Conservation (phyloP, 768 basidiomycete species). For the Naganishia antarctica region DNA sequence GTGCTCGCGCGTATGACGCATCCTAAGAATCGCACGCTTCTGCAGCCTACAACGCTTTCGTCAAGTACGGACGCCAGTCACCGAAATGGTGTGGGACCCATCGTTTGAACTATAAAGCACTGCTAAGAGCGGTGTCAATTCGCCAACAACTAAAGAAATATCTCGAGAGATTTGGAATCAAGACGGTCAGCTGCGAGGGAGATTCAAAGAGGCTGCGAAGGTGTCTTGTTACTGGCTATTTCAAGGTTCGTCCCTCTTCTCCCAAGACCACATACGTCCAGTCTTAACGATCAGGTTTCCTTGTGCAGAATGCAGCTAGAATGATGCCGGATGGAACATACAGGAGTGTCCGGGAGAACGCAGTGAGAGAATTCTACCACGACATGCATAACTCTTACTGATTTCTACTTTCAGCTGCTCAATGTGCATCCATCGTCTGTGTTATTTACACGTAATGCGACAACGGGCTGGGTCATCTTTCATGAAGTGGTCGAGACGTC, state of each 20-base stretch:
- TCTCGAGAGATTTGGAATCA: conserved; percentile 80
- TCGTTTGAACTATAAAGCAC: conserved; percentile 84
- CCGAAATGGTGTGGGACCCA: conserved; percentile 90
- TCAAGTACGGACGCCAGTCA: conserved; percentile 65
- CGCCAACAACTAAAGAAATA: conserved; percentile 93
- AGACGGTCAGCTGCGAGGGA: conserved; percentile 79
- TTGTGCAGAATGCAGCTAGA: conserved; percentile 70
- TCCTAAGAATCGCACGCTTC: not conserved
- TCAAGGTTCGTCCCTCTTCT: conserved; percentile 49
- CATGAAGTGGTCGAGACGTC: conserved; percentile 97
- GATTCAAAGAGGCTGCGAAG: conserved; percentile 75
- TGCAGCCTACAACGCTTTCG: conserved; percentile 88
- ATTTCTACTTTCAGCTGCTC: conserved; percentile 57
- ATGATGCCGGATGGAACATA: conserved; percentile 93
- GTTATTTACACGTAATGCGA: conserved; percentile 83
- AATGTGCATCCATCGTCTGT: conserved; percentile 92
- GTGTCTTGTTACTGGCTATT: conserved; percentile 88
- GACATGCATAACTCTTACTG: not conserved
- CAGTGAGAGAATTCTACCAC: conserved; percentile 54
- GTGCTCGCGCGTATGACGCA: not conserved
- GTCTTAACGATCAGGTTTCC: too few relatives aligned
- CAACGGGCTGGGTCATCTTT: conserved; percentile 86
- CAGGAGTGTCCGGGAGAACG: conserved; percentile 76
- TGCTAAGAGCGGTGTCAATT: conserved; percentile 90
- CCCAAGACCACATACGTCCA: not conserved